phyloP scores from a whole-genome alignment of 805 yeast genomes.

The Brettanomyces naardenensis region DNA sequence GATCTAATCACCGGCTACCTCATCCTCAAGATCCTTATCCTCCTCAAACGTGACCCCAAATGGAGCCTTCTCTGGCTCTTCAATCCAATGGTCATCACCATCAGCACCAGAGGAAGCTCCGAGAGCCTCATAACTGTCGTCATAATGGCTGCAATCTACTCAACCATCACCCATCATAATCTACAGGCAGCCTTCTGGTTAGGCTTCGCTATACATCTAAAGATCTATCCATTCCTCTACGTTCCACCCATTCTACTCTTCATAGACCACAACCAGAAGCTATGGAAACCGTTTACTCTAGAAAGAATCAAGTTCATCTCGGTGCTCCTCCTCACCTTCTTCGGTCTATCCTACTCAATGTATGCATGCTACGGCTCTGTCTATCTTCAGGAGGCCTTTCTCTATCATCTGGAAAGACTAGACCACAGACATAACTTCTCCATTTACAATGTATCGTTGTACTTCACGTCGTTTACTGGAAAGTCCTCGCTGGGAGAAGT shows the following conservation, averaged over 20 bases:
- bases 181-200: slow-evolving; percentile 39
- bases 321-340: slow-evolving; percentile 36
- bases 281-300: slow-evolving; percentile 32
- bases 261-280: slow-evolving; percentile 22
- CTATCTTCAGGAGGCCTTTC: slow-evolving; percentile 67
- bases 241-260: slow-evolving; percentile 57
- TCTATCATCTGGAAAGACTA: slow-evolving; percentile 73
- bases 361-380: slow-evolving; percentile 64
- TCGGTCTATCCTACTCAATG: slow-evolving; percentile 48
- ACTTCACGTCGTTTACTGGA: slow-evolving; percentile 42
- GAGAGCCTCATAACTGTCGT: slow-evolving; percentile 83
- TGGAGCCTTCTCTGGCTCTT: slow-evolving; percentile 57
- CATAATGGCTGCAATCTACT: slow-evolving; percentile 51
- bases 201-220: slow-evolving; percentile 84
- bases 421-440: slow-evolving; percentile 97
- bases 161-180: slow-evolving; percentile 27
- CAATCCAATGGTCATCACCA: slow-evolving; percentile 92
- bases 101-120: slow-evolving; percentile 87
- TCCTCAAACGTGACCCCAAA: slow-evolving; percentile 3
- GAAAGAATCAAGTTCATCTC: slow-evolving; percentile 34
- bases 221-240: slow-evolving; percentile 87
- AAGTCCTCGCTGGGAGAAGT: slow-evolving; percentile 9
- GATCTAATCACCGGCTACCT: slow-evolving; percentile 77
- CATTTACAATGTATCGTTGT: slow-evolving; percentile 68
- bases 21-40: slow-evolving; percentile 34